These are phyloP conservation scores for Penicillium argentinense DNA, from an alignment of 495 filamentous ascomycete genomes.

Conservation along the genomic window DNA sequence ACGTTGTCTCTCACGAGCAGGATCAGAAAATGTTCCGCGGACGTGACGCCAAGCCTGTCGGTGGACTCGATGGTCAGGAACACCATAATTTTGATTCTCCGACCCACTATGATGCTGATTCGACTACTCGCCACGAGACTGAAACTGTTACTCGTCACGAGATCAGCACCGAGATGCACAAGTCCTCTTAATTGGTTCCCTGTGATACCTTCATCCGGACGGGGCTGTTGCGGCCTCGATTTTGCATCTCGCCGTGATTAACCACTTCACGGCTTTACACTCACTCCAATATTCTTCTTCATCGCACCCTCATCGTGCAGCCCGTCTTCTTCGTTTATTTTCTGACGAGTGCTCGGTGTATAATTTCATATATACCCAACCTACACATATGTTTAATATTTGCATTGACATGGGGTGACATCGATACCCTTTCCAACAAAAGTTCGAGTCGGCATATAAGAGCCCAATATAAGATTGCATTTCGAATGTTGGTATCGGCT, in stretches of 20 bases:
- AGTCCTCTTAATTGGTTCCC: background rate
- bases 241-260: too few relatives aligned
- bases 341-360: background rate
- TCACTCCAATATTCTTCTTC: too few relatives aligned
- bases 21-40: background rate
- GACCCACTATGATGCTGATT: too few relatives aligned
- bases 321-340: background rate
- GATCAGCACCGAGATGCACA: background rate
- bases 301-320: background rate
- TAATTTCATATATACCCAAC: constrained; percentile 1
- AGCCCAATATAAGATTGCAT: background rate
- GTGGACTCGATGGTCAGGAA: too few relatives aligned
- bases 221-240: too few relatives aligned
- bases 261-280: too few relatives aligned
- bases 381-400: background rate
- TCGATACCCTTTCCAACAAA: background rate
- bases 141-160: too few relatives aligned
- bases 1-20: constrained; percentile 4
- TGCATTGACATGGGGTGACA: background rate
- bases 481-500: background rate
- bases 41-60: background rate
- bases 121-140: too few relatives aligned
- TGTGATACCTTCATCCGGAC: background rate
- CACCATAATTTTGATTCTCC: too few relatives aligned
- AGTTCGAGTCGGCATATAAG: background rate